Base-by-base conservation (phyloP, 805 yeast genomes). In the Candida hungchunana region DNA sequence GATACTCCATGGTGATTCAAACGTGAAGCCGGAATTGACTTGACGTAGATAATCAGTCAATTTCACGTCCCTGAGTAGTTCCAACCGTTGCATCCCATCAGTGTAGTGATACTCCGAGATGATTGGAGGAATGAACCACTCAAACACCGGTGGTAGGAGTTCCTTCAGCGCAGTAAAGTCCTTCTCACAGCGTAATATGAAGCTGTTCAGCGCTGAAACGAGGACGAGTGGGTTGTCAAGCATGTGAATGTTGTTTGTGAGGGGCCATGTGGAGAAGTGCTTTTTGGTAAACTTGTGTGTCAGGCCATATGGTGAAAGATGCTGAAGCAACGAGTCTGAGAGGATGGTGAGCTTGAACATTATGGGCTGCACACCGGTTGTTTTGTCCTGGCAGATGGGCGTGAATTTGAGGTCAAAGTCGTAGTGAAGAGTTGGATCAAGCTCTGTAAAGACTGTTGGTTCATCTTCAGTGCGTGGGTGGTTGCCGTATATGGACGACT, bases 171-270 rank as follows among this genome's bases (percentile, higher is more conserved):
- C 23, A 2, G 29, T 9, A 4, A 18, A 21, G 8, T 35, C 31
- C 10, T 21, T 26, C 8, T 42, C 25, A 32, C 55, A 52, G 7
- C 39, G 42, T 9, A 48, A 24, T 1, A 49, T 30, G 12, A 52
- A 36, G 1, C 53, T 46, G 26, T 50, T 46, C 44, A 48, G 29
- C 4, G 44, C 22, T 1, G 55, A 45, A 0, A 48, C 11, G 11
- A 50, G 34, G 4, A 50, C 49, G 10, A 41, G 47, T 4, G 31
- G 42, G 30, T 48, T 46, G 13, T 32, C 29, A 5, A 44, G 31
- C 36, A 43, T 48, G 36, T 48, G 53, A 21, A 50, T 50, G 26
- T 48, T 43, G 28, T 48, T 48, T 12, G 47, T 48, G 27, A 50
- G 33, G 9, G 55, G 55, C 55, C 55, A 50, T n/a, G 29, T 7